phyloP scores from a whole-genome alignment of 441 rosid species.

The Gossypium davidsonii region DNA sequence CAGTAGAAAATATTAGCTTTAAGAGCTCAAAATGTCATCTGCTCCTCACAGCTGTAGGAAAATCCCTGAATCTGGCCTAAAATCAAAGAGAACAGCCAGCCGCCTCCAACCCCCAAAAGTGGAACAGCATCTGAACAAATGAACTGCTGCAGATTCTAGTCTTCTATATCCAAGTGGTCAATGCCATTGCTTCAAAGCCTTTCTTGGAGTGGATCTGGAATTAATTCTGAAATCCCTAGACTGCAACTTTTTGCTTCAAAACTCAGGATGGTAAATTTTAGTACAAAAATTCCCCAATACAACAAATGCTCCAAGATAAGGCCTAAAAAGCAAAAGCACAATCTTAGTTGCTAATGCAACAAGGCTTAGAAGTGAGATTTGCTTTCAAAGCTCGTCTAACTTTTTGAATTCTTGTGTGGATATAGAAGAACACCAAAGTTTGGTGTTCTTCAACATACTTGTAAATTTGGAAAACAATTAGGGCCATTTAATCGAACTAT shows the following conservation, averaged over 20 bases:
- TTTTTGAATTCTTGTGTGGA: not conserved
- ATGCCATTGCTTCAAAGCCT: not conserved
- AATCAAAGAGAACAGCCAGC: not conserved
- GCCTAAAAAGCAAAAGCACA: not conserved
- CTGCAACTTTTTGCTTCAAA: not conserved
- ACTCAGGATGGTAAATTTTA: not conserved
- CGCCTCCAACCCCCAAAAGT: not conserved
- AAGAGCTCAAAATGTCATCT: not conserved
- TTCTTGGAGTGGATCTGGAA: not conserved
- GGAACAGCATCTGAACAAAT: not conserved
- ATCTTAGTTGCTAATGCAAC: not conserved
- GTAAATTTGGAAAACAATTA: not conserved
- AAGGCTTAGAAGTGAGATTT: not conserved
- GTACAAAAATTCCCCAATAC: not conserved
- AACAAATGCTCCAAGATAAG: not conserved
- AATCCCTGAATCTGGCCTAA: not conserved
- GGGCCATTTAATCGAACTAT: not conserved
- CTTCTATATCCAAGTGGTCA: not conserved
- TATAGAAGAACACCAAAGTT: not conserved
- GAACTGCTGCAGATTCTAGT: not conserved
- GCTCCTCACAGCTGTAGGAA: not conserved
- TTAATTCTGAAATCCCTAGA: not conserved
- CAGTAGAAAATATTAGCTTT: not conserved
- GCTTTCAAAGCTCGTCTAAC: not conserved
- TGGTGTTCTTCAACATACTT: not conserved